phyloP scores from a whole-genome alignment of 441 rosid genomes.

The Pelargonium hybrid region DNA sequence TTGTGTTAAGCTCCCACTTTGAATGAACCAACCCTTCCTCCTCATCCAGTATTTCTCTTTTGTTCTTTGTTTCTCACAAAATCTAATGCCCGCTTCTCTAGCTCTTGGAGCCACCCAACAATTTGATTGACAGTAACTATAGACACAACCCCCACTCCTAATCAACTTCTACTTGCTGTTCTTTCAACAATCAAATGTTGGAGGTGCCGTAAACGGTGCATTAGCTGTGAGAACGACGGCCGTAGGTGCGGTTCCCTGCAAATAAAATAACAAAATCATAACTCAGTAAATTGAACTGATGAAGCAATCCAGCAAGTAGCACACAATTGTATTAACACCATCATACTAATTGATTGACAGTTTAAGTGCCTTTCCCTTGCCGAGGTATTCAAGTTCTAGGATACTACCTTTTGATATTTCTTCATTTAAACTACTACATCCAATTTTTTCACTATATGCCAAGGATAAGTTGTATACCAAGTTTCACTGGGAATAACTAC shows the following conservation, averaged over 20 bases:
- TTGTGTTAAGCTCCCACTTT: slow-evolving; percentile 77
- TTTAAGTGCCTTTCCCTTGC: neutral
- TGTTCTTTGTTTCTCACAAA: slow-evolving; percentile 25
- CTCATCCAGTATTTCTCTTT: slow-evolving; percentile 13
- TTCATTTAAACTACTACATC: neutral
- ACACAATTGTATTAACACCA: neutral
- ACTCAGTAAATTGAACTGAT: neutral
- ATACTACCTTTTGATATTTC: neutral
- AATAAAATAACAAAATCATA: neutral
- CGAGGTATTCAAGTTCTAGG: neutral
- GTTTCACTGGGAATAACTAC: neutral
- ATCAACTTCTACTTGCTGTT: slow-evolving; percentile 15
- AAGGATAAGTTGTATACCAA: neutral
- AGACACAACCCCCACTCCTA: slow-evolving; percentile 25
- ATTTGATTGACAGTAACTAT: slow-evolving; percentile 16
- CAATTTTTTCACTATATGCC: neutral
- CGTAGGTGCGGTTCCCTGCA: slow-evolving; percentile 74
- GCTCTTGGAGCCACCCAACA: slow-evolving; percentile 56
- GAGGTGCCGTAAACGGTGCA: slow-evolving; percentile 47
- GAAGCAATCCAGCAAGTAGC: neutral
- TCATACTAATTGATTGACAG: neutral
- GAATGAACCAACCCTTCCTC: slow-evolving; percentile 58
- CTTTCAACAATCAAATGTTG: slow-evolving; percentile 43
- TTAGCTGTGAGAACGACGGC: slow-evolving; percentile 74
- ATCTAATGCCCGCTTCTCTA: slow-evolving; percentile 24